Base-by-base conservation (phyloP, 768 basidiomycete genomes). In the Sporobolomyces roseus region DNA sequence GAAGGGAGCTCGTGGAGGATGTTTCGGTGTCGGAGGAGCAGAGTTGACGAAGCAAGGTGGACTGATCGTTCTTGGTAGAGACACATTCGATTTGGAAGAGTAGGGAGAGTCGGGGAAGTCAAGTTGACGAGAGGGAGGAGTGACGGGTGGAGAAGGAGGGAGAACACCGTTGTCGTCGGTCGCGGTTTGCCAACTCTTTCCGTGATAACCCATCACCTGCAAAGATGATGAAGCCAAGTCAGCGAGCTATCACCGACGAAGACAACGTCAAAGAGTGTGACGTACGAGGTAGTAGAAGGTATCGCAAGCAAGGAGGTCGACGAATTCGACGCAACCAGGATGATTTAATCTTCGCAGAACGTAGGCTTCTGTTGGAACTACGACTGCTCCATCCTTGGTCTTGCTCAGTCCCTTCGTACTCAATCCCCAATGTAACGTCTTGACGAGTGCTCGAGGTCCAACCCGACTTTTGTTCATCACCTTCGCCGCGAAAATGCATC, bases 401-500 rank as follows among this genome's bases (percentile, higher is more conserved):
- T 10, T 13, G 32, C n/a, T 16, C 19, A 67, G 41, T 7, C 70
- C 65, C 1, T 23, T 32, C 19, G 65, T 59, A 1, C 51, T 50
- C 5, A 8, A 7, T 6, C 61, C 69, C 53, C 64, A 65, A 14
- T 50, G 14, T 33, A 19, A 3, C 29, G 65, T 63, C 41, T 54
- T 49, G 56, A 71, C 46, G 51, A 71, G 56, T 83, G 54, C 60
- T 45, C 56, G 62, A n/a, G 46, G 16, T 3, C 61, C 43, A 4
- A 74, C 19, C 17, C 73, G 70, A 17, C 48, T 46, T 68, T 84
- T 83, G 43, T 80, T 82, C 74, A 97, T 91, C 78, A 96, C 92
- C 80, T 97, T 97, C 78, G 94, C 88, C 0, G 91, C 93, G 59
- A 92, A 88, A 77, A 91, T 88, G 65, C 79, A 77, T 0, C 83